phyloP scores from a whole-genome alignment of 1,139 yeast species.

The Martiniozyma asiatica region DNA sequence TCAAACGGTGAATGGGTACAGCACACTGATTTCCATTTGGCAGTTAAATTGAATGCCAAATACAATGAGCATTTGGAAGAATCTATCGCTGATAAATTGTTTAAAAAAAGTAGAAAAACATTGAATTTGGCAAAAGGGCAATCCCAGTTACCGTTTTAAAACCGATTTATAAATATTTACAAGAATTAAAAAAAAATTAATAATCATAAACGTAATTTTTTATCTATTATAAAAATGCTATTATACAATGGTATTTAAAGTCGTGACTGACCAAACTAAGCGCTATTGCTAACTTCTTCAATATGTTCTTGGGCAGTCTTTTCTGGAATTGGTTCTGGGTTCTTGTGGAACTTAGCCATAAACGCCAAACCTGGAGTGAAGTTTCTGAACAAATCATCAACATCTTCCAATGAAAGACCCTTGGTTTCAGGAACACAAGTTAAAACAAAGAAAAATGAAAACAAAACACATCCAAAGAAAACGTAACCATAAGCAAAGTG shows the following conservation, averaged over 20 bases:
- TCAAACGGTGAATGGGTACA: conserved; percentile 14
- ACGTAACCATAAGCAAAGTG: conserved; percentile 61
- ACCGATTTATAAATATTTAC: neutral
- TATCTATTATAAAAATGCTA: no score
- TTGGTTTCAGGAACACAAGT: conserved; percentile 63
- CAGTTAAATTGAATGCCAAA: conserved; percentile 19
- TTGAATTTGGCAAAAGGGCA: neutral
- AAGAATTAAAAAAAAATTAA: no score
- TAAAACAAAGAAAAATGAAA: conserved; percentile 52
- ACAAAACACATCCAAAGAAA: conserved; percentile 54
- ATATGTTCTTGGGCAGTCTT: no score
- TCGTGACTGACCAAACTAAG: no score
- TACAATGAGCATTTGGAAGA: conserved; percentile 10
- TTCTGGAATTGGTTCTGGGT: no score
- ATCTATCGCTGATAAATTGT: conserved; percentile 10
- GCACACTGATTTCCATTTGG: conserved; percentile 25
- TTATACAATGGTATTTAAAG: no score
- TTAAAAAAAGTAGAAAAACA: conserved; percentile 5
- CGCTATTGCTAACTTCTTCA: conserved; percentile 3
- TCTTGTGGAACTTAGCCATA: conserved; percentile 7
- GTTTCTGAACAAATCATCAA: conserved; percentile 46
- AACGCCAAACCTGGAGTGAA: conserved; percentile 23
- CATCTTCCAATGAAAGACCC: conserved; percentile 65
- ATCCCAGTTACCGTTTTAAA: conserved; percentile 7
- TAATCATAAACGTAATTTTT: no score